A percentile compares a stretch with the other conserved stretches of the same genome.
These are phyloP conservation scores for Lyophyllum atratum DNA, from an alignment of 768 basidiomycete species.

Conservation along the genomic window DNA sequence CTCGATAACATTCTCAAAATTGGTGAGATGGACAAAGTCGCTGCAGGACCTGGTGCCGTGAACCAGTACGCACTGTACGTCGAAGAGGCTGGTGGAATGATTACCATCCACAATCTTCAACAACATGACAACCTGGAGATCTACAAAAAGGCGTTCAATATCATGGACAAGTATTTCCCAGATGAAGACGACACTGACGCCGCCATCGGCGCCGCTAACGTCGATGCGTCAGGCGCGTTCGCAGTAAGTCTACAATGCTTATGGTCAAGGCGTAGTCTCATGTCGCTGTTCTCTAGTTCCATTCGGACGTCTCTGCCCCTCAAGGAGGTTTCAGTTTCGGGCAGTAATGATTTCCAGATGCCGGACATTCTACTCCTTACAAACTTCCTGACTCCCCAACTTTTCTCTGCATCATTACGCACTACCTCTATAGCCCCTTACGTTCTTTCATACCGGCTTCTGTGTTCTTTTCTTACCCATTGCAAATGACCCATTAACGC, in stretches of 20 bases:
- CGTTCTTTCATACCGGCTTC: constrained; percentile 8
- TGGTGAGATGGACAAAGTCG: constrained; percentile 91
- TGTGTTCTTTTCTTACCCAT: constrained; percentile 12
- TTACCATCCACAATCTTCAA: constrained; percentile 97
- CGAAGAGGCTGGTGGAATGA: constrained; percentile 99
- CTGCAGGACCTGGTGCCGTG: constrained; percentile 74
- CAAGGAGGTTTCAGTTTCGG: constrained; percentile 97
- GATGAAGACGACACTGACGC: constrained; percentile 94
- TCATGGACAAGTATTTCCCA: constrained; percentile 98
- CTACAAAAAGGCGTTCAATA: constrained; percentile 99
- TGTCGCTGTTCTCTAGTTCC: constrained; percentile 56
- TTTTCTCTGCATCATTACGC: neutral
- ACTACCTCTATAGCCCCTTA: neutral
- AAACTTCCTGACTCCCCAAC: constrained; percentile 5
- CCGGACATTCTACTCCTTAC: constrained; percentile 11
- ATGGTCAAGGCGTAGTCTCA: constrained; percentile 12
- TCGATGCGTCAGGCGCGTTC: constrained; percentile 74
- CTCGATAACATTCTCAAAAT: constrained; percentile 98
- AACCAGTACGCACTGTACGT: constrained; percentile 95
- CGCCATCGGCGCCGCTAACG: constrained; percentile 72
- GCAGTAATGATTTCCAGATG: constrained; percentile 43
- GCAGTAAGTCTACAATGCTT: constrained; percentile 50
- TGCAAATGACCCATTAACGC: constrained; percentile 5
- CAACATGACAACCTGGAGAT: constrained; percentile 99
- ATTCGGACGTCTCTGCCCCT: constrained; percentile 82